These are phyloP conservation scores for Mycena kentingensis DNA, from an alignment of 768 basidiomycete species.

Conservation along the genomic window DNA sequence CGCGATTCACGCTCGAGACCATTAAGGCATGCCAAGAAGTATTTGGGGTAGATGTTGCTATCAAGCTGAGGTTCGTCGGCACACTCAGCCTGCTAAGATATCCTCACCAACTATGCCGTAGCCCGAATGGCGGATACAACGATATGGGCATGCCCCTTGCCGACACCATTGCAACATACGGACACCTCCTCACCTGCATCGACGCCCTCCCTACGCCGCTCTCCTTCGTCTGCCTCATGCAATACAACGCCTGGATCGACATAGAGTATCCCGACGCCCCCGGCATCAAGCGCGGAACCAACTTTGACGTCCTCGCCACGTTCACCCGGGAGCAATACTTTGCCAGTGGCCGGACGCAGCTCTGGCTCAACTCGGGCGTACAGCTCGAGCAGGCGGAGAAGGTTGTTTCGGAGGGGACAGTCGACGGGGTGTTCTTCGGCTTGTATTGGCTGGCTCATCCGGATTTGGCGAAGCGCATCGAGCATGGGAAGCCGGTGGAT, in stretches of 20 bases:
- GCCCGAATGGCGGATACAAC: slow-evolving; percentile 46
- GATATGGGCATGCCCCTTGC: slow-evolving; percentile 50
- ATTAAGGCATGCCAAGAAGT: slow-evolving; percentile 43
- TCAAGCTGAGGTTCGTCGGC: slow-evolving; percentile 44
- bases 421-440: slow-evolving; percentile 8
- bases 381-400: slow-evolving; percentile 3
- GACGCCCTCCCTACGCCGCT: slow-evolving; percentile 36
- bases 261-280: background rate
- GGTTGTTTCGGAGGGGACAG: background rate
- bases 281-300: background rate
- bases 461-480: slow-evolving; percentile 5
- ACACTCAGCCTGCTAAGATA: too few relatives aligned
- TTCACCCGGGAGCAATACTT: background rate
- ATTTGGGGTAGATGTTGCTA: slow-evolving; percentile 46
- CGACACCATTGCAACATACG: slow-evolving; percentile 44
- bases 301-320: background rate
- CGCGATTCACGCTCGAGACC: slow-evolving; percentile 54
- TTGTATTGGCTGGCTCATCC: slow-evolving; percentile 8
- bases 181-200: slow-evolving; percentile 42
- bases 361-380: slow-evolving; percentile 1
- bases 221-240: slow-evolving; percentile 11
- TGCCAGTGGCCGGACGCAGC: background rate
- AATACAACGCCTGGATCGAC: background rate
- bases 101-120: too few relatives aligned
- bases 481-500: slow-evolving; percentile 8